These are phyloP conservation scores for Fusarium multiceps DNA, from an alignment of 2,329 filamentous ascomycete genomes.

Conservation along the genomic window DNA sequence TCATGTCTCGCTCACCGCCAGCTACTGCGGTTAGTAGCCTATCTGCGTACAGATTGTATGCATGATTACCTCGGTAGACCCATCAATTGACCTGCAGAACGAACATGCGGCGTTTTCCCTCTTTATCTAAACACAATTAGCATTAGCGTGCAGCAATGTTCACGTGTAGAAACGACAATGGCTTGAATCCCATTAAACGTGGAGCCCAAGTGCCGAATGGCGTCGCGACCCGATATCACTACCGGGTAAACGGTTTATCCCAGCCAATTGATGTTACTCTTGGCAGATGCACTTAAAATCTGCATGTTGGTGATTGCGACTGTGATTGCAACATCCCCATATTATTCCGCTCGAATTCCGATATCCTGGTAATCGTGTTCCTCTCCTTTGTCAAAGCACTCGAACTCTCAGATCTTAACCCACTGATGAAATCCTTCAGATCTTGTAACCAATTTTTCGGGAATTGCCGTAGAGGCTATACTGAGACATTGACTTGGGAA, in stretches of 20 bases:
- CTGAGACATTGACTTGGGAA: slow-evolving; percentile 13
- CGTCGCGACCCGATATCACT: not conserved
- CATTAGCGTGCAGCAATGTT: not conserved
- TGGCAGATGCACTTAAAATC: not conserved
- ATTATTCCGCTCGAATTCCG: not conserved
- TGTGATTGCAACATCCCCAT: slow-evolving; percentile 4
- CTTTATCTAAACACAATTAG: not conserved
- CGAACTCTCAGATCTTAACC: not conserved
- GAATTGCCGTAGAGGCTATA: not conserved
- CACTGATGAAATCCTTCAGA: not conserved
- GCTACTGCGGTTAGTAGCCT: not conserved
- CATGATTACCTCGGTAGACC: not conserved
- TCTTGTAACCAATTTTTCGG: not conserved
- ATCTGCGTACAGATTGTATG: too few species aligned
- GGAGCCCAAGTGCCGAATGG: slow-evolving; percentile 2
- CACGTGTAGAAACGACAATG: slow-evolving; percentile 12
- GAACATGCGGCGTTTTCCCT: not conserved
- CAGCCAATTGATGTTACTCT: not conserved
- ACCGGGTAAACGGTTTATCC: not conserved
- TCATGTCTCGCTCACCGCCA: slow-evolving; percentile 13
- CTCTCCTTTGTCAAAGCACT: not conserved
- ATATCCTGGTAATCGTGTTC: not conserved
- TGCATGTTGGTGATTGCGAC: slow-evolving; percentile 5
- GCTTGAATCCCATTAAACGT: not conserved
- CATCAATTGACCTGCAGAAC: not conserved